Evolutionary conservation across 345 rosid species (phyloP).

Genomic region (Cardamine resedifolia): DNA sequence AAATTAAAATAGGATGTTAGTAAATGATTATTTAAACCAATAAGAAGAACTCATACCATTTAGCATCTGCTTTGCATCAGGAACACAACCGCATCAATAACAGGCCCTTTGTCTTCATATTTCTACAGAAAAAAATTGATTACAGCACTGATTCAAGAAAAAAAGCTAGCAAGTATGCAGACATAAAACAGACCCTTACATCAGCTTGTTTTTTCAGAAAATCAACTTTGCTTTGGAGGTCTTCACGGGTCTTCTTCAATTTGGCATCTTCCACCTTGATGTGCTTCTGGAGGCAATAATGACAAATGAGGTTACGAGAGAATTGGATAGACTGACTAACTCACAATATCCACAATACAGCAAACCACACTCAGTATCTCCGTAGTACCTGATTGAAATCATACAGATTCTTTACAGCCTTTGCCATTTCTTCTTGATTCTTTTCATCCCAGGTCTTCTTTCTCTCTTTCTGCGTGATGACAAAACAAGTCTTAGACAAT

Average conservation of each 20-base stretch:
- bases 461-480: constrained; percentile 60
- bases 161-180: constrained; percentile 7
- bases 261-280: constrained; percentile 62
- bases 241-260: constrained; percentile 74
- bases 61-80: no score
- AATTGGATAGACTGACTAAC: constrained; percentile 12
- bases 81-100: constrained; percentile 91
- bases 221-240: constrained; percentile 83
- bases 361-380: constrained; percentile 26
- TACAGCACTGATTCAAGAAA: constrained; percentile 25
- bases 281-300: constrained; percentile 61
- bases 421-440: constrained; percentile 80
- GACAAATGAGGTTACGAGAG: constrained; percentile 28
- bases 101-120: constrained; percentile 94
- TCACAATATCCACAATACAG: constrained; percentile 7
- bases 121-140: constrained; percentile 42
- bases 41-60: no score
- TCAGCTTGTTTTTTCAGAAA: constrained; percentile 79
- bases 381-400: constrained; percentile 74
- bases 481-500: constrained; percentile 1
- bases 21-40: no score
- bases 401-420: constrained; percentile 69
- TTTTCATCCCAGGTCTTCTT: constrained; percentile 88
- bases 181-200: constrained; percentile 45
- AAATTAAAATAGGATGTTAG: no score